Evolutionary conservation across 2,329 filamentous ascomycete species (phyloP).

Genomic region (Stachybotrys chartarum): DNA sequence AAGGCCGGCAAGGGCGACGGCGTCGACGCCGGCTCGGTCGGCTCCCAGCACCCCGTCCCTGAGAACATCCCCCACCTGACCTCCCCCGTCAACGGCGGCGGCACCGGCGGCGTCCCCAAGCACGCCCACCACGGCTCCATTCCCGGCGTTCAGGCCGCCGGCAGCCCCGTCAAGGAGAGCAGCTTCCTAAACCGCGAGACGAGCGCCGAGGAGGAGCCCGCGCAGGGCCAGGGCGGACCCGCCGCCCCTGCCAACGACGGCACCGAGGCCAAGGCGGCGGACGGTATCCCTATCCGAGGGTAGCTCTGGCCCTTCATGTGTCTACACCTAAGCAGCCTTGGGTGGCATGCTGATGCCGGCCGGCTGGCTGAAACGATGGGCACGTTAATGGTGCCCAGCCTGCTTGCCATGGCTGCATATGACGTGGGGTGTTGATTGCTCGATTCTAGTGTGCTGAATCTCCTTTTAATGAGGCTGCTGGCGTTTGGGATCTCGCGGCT

Average conservation of each 20-base stretch:
- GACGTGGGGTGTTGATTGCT: neutral
- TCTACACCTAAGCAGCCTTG: neutral
- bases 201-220: slow-evolving; percentile 53
- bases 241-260: slow-evolving; percentile 22
- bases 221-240: slow-evolving; percentile 31
- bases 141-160: slow-evolving; percentile 50
- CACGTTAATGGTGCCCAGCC: too few relatives aligned
- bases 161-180: slow-evolving; percentile 84
- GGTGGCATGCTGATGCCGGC: neutral
- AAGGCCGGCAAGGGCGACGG: slow-evolving; percentile 96
- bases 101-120: slow-evolving; percentile 23
- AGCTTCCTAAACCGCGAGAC: slow-evolving; percentile 81
- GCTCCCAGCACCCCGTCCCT: slow-evolving; percentile 87
- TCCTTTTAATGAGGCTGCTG: neutral
- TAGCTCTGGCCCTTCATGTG: slow-evolving; percentile 21
- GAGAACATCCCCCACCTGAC: slow-evolving; percentile 91
- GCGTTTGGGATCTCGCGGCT: neutral
- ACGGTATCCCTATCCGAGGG: slow-evolving; percentile 58
- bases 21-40: slow-evolving; percentile 87
- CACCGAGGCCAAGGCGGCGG: slow-evolving; percentile 26
- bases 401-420: neutral
- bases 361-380: neutral
- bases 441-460: neutral
- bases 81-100: slow-evolving; percentile 46
- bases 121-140: slow-evolving; percentile 34